phyloP scores from a whole-genome alignment of 148 eudicot genomes.

The Amaranthus palmeri region DNA sequence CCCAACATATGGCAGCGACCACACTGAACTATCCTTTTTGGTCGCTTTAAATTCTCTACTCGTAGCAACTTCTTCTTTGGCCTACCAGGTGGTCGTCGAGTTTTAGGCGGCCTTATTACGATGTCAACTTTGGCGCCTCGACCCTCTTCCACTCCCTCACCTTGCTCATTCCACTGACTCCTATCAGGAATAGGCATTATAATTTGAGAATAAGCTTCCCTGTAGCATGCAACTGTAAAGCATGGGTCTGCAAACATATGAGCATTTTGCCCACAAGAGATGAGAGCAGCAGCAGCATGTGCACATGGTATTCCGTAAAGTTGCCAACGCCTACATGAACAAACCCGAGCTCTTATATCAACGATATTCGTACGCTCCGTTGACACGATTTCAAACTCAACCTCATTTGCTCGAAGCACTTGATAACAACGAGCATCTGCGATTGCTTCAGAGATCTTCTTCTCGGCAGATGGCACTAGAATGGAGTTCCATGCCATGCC shows the following conservation, averaged over 20 bases:
- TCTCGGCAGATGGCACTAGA: constrained; percentile 91
- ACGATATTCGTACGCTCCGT: constrained; percentile 93
- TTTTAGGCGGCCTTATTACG: constrained; percentile 72
- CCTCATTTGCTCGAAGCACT: constrained; percentile 95
- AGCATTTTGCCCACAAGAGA: constrained; percentile 85
- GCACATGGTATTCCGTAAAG: constrained; percentile 94
- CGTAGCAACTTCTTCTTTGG: constrained; percentile 95
- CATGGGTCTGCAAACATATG: constrained; percentile 86
- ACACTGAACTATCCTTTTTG: constrained; percentile 89
- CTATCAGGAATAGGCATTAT: constrained; percentile 72
- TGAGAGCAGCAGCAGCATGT: constrained; percentile 92
- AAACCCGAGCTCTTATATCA: constrained; percentile 67
- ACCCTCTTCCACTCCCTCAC: constrained; percentile 49
- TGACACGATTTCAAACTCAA: constrained; percentile 97
- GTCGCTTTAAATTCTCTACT: constrained; percentile 83
- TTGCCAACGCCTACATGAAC: constrained; percentile 95
- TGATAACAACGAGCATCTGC: constrained; percentile 85
- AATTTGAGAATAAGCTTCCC: constrained; percentile 75
- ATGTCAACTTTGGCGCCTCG: constrained; percentile 51
- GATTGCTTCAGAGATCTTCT: constrained; percentile 72
- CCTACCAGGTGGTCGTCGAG: constrained; percentile 95
- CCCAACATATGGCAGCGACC: constrained; percentile 96
- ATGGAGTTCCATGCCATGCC: constrained; percentile 63
- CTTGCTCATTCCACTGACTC: constrained; percentile 60
- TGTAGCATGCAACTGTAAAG: constrained; percentile 72